Conservation (phyloP, 208 protist genomes). For the Acanthamoeba royreba region DNA sequence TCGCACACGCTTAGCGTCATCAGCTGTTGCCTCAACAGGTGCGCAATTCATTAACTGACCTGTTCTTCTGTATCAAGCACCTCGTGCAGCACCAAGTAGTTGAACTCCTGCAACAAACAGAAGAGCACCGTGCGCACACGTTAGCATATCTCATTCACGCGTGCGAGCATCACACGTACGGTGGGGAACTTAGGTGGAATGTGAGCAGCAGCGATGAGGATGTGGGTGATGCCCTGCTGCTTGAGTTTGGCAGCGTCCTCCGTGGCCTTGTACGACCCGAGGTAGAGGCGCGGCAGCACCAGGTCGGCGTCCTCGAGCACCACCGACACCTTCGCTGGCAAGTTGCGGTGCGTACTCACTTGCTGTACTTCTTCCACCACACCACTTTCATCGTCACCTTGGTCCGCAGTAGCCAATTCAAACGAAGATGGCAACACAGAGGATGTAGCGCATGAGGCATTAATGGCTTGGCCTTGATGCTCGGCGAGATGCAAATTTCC, state of each 20-base stretch:
- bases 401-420: no score
- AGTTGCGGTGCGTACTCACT: no score
- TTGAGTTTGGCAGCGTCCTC: background rate
- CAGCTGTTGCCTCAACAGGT: no score
- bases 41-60: no score
- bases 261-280: background rate
- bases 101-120: background rate
- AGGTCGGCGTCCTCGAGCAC: background rate
- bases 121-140: background rate
- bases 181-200: background rate
- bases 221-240: background rate
- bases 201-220: background rate
- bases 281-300: background rate
- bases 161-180: background rate
- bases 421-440: no score
- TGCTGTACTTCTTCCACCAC: no score
- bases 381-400: no score
- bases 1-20: no score
- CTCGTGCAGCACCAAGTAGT: background rate
- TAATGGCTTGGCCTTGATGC: no score
- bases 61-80: background rate
- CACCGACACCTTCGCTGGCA: no score
- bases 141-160: background rate
- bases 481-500: no score
- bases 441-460: no score